Percentiles rank a stretch among this genome's conserved stretches.
Evolutionary conservation across 2,329 filamentous ascomycete genomes (phyloP).

Genomic region (Cadophora gregata): DNA sequence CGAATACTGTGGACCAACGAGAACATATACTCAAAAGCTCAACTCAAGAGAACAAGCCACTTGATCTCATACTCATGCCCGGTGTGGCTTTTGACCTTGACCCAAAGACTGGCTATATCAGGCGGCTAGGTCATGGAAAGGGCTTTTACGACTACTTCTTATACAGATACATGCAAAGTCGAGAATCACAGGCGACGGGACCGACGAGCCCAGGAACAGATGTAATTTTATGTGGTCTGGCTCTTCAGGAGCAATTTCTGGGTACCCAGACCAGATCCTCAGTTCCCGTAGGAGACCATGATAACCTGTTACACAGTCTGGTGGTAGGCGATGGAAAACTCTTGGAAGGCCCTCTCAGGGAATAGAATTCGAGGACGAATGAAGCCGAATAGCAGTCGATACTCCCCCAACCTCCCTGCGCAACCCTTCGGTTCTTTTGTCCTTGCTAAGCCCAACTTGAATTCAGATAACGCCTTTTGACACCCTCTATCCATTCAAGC

Average conservation of each 20-base stretch:
- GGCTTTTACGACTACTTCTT: slow-evolving; percentile 98
- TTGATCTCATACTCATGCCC: slow-evolving; percentile 91
- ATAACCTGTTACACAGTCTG: slow-evolving; percentile 81
- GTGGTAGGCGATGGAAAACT: slow-evolving; percentile 73
- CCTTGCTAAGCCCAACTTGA: slow-evolving; percentile 30
- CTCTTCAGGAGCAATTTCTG: slow-evolving; percentile 85
- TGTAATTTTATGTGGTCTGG: slow-evolving; percentile 73
- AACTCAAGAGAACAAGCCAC: slow-evolving; percentile 51
- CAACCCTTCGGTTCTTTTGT: slow-evolving; percentile 31
- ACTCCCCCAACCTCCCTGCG: slow-evolving; percentile 22
- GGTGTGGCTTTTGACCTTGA: slow-evolving; percentile 87
- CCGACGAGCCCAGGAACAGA: slow-evolving; percentile 65
- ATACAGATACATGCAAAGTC: slow-evolving; percentile 67
- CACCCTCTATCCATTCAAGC: slow-evolving; percentile 44
- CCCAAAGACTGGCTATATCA: slow-evolving; percentile 58
- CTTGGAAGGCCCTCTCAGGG: slow-evolving; percentile 44
- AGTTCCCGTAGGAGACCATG: slow-evolving; percentile 77
- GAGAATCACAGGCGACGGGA: slow-evolving; percentile 39
- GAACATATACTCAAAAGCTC: slow-evolving; percentile 74
- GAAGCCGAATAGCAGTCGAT: slow-evolving; percentile 27
- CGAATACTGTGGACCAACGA: slow-evolving; percentile 67
- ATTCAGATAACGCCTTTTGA: slow-evolving; percentile 38
- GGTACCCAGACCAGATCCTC: slow-evolving; percentile 59
- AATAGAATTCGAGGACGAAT: slow-evolving; percentile 27
- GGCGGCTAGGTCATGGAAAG: slow-evolving; percentile 89